Percentiles rank a stretch among this genome's conserved stretches.
Conservation (phyloP, 1,284 basidiomycete genomes). For the Rhizoctonia solani region DNA sequence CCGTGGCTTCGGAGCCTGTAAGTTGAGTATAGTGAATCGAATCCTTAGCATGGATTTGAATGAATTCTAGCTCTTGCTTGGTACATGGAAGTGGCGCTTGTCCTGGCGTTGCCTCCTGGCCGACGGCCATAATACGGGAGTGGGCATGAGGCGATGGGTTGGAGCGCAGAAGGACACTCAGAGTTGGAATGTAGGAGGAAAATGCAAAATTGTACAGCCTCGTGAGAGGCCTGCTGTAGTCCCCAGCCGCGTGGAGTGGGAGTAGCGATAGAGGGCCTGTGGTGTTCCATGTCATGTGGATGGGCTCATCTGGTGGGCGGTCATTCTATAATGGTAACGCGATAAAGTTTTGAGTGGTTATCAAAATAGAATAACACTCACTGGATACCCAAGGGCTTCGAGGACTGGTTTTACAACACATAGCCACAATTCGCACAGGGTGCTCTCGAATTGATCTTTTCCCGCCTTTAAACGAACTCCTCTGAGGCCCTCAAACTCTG, state of each 20-base stretch:
- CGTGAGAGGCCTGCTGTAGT: slow-evolving; percentile 10
- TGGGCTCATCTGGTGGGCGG: not conserved
- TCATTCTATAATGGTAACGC: not conserved
- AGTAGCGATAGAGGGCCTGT: slow-evolving; percentile 46
- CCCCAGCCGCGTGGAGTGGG: slow-evolving; percentile 46
- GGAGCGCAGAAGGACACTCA: slow-evolving; percentile 31
- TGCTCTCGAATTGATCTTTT: not conserved
- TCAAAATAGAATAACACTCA: not conserved
- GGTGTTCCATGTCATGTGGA: slow-evolving; percentile 45
- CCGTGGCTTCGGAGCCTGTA: not conserved
- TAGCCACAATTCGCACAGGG: not conserved
- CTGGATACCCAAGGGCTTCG: not conserved
- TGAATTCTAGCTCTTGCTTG: not conserved
- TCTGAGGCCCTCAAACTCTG: not conserved
- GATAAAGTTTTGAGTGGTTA: not conserved
- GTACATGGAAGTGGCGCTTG: not conserved
- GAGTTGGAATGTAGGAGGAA: slow-evolving; percentile 43
- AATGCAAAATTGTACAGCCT: slow-evolving; percentile 39
- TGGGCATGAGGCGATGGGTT: not conserved
- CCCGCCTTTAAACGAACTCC: not conserved
- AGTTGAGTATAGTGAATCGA: not conserved
- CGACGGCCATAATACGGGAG: not conserved
- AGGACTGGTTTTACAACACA: slow-evolving; percentile 26
- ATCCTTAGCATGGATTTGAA: not conserved
- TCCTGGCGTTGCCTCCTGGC: not conserved